phyloP scores from a whole-genome alignment of 2,329 filamentous ascomycete genomes.

The Pseudogymnoascus verrucosus region DNA sequence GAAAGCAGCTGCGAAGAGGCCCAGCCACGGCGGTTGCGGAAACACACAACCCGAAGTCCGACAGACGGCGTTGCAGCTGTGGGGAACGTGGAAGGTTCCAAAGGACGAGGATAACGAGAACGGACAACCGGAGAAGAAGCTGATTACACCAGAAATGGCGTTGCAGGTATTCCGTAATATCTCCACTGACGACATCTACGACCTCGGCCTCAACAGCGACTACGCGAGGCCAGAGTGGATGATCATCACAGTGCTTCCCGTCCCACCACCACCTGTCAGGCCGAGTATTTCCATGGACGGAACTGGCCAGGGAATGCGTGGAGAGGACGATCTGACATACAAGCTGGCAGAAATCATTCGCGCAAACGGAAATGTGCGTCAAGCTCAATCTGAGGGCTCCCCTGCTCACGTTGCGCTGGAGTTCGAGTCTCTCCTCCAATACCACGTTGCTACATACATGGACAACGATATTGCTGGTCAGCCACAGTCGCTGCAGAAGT shows the following conservation, averaged over 20 bases:
- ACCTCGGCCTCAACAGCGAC: slow-evolving; percentile 88
- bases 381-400: slow-evolving; percentile 84
- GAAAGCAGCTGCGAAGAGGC: slow-evolving; percentile 43
- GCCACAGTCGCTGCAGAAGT: slow-evolving; percentile 92
- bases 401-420: slow-evolving; percentile 86
- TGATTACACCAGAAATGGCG: slow-evolving; percentile 76
- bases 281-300: slow-evolving; percentile 97
- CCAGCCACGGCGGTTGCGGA: slow-evolving; percentile 80
- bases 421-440: slow-evolving; percentile 87
- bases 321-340: slow-evolving; percentile 98
- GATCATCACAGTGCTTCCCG: slow-evolving; percentile 88
- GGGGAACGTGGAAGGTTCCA: slow-evolving; percentile 61
- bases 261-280: slow-evolving; percentile 89
- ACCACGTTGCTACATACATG: slow-evolving; percentile 99
- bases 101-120: slow-evolving; percentile 64
- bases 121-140: slow-evolving; percentile 67
- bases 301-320: slow-evolving; percentile 81
- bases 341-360: slow-evolving; percentile 98
- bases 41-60: slow-evolving; percentile 84
- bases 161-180: slow-evolving; percentile 83
- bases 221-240: slow-evolving; percentile 98
- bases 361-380: slow-evolving; percentile 88
- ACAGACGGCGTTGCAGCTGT: slow-evolving; percentile 76
- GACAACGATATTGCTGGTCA: slow-evolving; percentile 98
- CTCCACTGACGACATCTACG: slow-evolving; percentile 67